phyloP scores from a whole-genome alignment of 306 rosid species.

The Sicyos edulis region DNA sequence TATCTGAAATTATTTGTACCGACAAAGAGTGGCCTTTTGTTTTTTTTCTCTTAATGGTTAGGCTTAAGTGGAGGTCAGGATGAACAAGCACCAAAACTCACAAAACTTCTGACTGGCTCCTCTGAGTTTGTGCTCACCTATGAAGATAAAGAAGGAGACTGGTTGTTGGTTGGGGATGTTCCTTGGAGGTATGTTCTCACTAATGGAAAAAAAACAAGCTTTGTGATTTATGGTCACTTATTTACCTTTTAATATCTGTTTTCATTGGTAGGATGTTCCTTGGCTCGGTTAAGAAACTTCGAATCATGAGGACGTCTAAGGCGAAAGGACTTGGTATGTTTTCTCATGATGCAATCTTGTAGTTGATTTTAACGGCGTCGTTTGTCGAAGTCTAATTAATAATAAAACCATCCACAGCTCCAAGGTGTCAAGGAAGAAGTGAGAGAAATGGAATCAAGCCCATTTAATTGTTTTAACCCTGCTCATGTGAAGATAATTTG shows the following conservation, averaged over 20 bases:
- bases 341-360: neutral
- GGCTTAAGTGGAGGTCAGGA: conserved; percentile 33
- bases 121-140: conserved; percentile 71
- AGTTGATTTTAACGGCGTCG: neutral
- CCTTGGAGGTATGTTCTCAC: conserved; percentile 52
- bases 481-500: conserved; percentile 29
- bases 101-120: conserved; percentile 55
- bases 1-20: neutral
- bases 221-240: conserved; percentile 4
- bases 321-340: conserved; percentile 61
- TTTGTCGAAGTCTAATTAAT: conserved; percentile 7
- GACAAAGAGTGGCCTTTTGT: neutral
- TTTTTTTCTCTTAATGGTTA: neutral
- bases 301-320: conserved; percentile 68
- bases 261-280: conserved; percentile 48
- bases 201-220: neutral
- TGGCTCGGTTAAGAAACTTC: conserved; percentile 59
- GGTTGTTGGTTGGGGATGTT: conserved; percentile 80
- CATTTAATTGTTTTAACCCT: conserved; percentile 28
- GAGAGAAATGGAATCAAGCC: conserved; percentile 47
- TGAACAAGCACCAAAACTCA: conserved; percentile 29
- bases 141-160: conserved; percentile 66
- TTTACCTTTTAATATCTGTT: conserved; percentile 4
- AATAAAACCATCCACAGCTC: conserved; percentile 31
- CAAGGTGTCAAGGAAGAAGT: conserved; percentile 49